These are phyloP conservation scores for Ogataea corticis DNA, from an alignment of 805 yeast species.

Conservation along the genomic window DNA sequence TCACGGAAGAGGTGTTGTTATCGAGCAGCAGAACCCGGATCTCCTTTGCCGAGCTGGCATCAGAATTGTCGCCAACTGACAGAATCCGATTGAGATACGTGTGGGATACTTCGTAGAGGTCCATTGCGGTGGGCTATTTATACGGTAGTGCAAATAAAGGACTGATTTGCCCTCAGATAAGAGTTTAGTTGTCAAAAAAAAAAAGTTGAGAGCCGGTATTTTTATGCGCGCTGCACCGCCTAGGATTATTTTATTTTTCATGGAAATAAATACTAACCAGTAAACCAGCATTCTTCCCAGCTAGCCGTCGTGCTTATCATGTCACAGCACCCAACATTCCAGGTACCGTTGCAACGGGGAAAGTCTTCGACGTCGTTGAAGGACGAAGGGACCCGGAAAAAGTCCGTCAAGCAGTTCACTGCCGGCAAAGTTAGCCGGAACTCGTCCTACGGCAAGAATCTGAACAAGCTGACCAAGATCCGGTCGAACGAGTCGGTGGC, in stretches of 20 bases:
- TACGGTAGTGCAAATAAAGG: not conserved
- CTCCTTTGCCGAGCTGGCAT: constrained; percentile 13
- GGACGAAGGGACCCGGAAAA: constrained; percentile 29
- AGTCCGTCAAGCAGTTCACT: constrained; percentile 33
- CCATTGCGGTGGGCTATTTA: constrained; percentile 34
- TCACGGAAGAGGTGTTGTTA: constrained; percentile 71
- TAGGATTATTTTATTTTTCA: not conserved
- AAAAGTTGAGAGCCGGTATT: too few species aligned
- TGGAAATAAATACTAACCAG: not conserved
- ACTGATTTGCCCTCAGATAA: not conserved
- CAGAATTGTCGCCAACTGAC: constrained; percentile 16
- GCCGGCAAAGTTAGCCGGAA: constrained; percentile 36
- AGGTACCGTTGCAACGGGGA: constrained; percentile 23
- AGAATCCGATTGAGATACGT: constrained; percentile 43
- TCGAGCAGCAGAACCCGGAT: constrained; percentile 73
- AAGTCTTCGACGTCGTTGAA: constrained; percentile 29
- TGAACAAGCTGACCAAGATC: constrained; percentile 35
- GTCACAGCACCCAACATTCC: constrained; percentile 14
- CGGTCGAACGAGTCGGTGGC: constrained; percentile 29
- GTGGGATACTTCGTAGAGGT: constrained; percentile 47
- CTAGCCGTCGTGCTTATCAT: constrained; percentile 1
- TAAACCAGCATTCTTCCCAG: not conserved
- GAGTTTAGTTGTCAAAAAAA: not conserved
- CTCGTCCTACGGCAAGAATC: constrained; percentile 36
- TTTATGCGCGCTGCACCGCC: too few species aligned